Evolutionary conservation across 164 flowering plant genomes (phyloP), one percentile per base, ranked within the genome.

Genomic region (Amborella trichopoda): DNA sequence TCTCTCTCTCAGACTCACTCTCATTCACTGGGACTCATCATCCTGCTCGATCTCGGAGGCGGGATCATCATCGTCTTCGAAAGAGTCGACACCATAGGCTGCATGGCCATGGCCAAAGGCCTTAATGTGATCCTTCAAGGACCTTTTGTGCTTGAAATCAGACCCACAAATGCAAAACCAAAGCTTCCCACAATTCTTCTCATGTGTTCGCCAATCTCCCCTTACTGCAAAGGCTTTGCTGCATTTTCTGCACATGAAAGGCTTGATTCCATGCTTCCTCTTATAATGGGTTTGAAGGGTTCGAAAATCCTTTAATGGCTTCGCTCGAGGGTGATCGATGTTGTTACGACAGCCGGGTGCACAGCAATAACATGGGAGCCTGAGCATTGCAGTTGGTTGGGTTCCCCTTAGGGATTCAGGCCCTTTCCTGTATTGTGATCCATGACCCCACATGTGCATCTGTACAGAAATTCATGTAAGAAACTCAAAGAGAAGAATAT

Each of bases 361-460:
- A 50, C 94, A 84, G 41, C 94, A 84, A 46, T 81, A 84, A 71
- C 94, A 84, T 11, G 94, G 94, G 11, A 84, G 82, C 71, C 89
- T 67, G 0, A 84, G 72, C 94, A 84, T 81, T 14, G 82, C 94
- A 5, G 90, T 81, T 32, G 94, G 94, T 46, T 83, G 94, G 2
- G 75, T 76, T 0, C 94, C 94, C 24, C 89, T 69, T 20, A 83
- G 66, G 0, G 94, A 83, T 50, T 83, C 94, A 0, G 94, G 86
- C 46, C 94, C 94, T 59, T 74, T 80, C 44, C 95, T 66, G 52
- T 84, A 84, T 42, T 84, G 95, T 2, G 95, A 84, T 60, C 95
- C 95, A 67, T 84, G 95, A 32, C 95, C 95, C 95, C 95, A 84
- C 95, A 84, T 84, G 51, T 84, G 95, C 95, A 84, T 84, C 95